Evolutionary conservation across 2,329 filamentous ascomycete genomes (phyloP), one percentile per base, ranked within the genome.

Genomic region (Aspergillus sp.): DNA sequence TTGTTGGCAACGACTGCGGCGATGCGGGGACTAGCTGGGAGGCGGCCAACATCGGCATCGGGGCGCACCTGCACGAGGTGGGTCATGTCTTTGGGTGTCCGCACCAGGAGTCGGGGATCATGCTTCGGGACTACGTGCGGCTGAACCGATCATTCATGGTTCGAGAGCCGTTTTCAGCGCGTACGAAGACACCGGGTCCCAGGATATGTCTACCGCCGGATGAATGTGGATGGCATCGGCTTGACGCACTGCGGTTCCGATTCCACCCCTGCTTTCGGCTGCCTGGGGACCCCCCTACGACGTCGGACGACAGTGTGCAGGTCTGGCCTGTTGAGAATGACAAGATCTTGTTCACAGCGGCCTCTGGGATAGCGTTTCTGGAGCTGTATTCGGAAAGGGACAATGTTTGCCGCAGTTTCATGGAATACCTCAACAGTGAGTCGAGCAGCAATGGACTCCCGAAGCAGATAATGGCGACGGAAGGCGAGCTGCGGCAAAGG

Each of bases 1-100:
- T 74, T 47, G 78, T 94, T 24, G 82, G 82, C 11, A 94, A 95
- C 49, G 85, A 93, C 54, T 85, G 78, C 56, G 82, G 82, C 46
- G 84, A 94, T 44, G 80, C 80, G 5, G 88, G 88, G 15, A 93
- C 84, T 53, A 91, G 79, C 29, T 96, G 89, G 89, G 89, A 96
- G 57, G 79, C 86, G n/a, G 86, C 85, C 15, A 93, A 89, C 47
- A 82, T 94, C 39, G 88, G 88, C 17, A 93, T 96, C 43, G 89
- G 89, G 5, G 88, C 86, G 7, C 89, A 96, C 58, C 61, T 96
- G 29, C 89, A 93, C 57, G 86, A 95, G 60, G 82, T 82, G 1
- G 89, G 89, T 3, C 89, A 93, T 61, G 61, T 94, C 14, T 82
- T 96, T 45, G 89, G 89, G 30, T 93, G 85, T 44, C 85, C 86